A percentile compares a stretch with the other conserved stretches of the same genome.
Conservation (phyloP, 1,284 basidiomycete species). For the Volvariella surrecta region DNA sequence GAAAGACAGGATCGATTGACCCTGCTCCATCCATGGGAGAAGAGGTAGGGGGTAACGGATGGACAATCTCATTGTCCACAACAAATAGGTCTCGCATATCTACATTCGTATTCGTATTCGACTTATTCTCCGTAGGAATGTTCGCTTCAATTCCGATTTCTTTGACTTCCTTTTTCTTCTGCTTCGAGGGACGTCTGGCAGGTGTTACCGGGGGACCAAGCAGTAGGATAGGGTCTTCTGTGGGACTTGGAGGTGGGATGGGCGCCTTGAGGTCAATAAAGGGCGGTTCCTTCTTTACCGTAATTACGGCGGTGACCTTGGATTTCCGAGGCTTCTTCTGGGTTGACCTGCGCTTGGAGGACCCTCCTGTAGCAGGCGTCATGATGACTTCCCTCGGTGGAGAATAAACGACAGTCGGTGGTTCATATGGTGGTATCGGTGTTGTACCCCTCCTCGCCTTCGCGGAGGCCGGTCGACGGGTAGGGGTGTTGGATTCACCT, state of each 20-base stretch:
- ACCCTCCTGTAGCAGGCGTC: slow-evolving; percentile 26
- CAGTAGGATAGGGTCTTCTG: slow-evolving; percentile 63
- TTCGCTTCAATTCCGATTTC: not conserved
- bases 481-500: slow-evolving; percentile 11
- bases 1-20: not conserved
- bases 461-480: slow-evolving; percentile 10
- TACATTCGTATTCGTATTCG: no score
- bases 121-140: no score
- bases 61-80: no score
- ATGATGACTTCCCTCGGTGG: slow-evolving; percentile 52
- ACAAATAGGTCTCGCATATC: no score
- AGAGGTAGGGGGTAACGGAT: not conserved
- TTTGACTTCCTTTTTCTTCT: not conserved
- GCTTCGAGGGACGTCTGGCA: slow-evolving; percentile 15
- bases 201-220: slow-evolving; percentile 28
- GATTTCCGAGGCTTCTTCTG: slow-evolving; percentile 11
- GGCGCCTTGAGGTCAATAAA: slow-evolving; percentile 50
- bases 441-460: slow-evolving; percentile 29
- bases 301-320: slow-evolving; percentile 15
- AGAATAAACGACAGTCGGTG: slow-evolving; percentile 56
- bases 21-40: not conserved
- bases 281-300: slow-evolving; percentile 54
- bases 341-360: slow-evolving; percentile 19
- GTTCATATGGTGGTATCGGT: slow-evolving; percentile 53
- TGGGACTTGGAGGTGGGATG: slow-evolving; percentile 60